Conservation (phyloP, 73 alveolate genomes). For the Effrenium voratum region DNA sequence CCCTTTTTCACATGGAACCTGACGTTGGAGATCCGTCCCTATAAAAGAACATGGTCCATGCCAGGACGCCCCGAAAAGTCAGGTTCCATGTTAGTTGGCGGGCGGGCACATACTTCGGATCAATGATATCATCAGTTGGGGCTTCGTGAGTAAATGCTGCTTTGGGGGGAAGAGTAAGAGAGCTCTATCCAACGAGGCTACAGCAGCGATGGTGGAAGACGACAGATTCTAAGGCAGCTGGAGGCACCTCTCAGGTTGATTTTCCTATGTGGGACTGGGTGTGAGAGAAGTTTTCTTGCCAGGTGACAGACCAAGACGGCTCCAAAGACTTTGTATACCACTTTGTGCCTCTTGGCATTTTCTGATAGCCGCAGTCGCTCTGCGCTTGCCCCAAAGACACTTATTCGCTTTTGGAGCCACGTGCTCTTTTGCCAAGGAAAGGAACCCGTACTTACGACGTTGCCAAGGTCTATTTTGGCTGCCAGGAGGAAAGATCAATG, state of each 20-base stretch:
- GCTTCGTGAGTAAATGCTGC: too few relatives aligned
- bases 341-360: slow-evolving; percentile 39
- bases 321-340: slow-evolving; percentile 38
- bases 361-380: too few relatives aligned
- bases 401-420: background rate
- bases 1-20: too few relatives aligned
- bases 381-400: background rate
- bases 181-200: too few relatives aligned
- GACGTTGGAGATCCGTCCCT: too few relatives aligned
- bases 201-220: background rate
- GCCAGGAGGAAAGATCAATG: slow-evolving; percentile 33
- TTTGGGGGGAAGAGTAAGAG: too few relatives aligned
- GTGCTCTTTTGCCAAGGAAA: background rate
- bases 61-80: too few relatives aligned
- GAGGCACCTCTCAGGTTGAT: background rate
- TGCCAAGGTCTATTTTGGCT: slow-evolving; percentile 57
- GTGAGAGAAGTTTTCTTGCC: background rate
- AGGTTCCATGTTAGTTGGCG: too few relatives aligned
- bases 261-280: too few relatives aligned
- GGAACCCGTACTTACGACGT: slow-evolving; percentile 75
- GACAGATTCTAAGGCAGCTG: background rate
- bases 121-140: too few relatives aligned
- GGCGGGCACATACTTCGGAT: too few relatives aligned
- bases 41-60: too few relatives aligned
- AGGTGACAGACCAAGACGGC: slow-evolving; percentile 69